These are phyloP conservation scores for Pyracantha coccinea DNA, from an alignment of 331 rosid genomes.

Conservation along the genomic window DNA sequence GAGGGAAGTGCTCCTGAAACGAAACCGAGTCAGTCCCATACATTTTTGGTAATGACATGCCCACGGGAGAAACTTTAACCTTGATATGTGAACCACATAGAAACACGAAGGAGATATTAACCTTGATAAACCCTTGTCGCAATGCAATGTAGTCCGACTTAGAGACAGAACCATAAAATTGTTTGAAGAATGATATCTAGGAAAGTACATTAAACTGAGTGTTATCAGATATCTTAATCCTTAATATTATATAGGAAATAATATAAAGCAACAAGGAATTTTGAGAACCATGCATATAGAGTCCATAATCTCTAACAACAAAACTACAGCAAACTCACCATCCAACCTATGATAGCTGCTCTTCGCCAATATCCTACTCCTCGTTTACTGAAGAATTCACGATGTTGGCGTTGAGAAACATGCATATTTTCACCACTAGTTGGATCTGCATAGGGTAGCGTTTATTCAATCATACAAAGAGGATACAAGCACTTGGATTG, in stretches of 20 bases:
- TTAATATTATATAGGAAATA: background rate
- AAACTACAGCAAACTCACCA: constrained; percentile 33
- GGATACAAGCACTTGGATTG: background rate
- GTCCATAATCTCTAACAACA: background rate
- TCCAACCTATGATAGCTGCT: constrained; percentile 62
- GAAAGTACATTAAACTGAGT: too few species aligned
- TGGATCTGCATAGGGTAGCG: constrained; percentile 8
- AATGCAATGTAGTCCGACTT: constrained; percentile 64
- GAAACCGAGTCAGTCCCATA: background rate
- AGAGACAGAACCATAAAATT: constrained; percentile 61
- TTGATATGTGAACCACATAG: background rate
- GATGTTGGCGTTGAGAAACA: background rate
- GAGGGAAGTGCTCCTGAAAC: constrained; percentile 39
- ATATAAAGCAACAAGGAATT: background rate
- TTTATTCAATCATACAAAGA: background rate
- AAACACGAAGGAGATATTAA: constrained; percentile 9
- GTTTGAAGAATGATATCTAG: constrained; percentile 75
- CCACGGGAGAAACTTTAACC: background rate
- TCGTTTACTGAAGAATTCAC: constrained; percentile 23
- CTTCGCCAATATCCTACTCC: constrained; percentile 58
- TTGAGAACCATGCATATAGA: background rate
- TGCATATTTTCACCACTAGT: background rate
- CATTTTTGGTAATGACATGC: background rate
- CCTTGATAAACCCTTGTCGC: constrained; percentile 80
- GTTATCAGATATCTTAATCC: too few species aligned